Evolutionary conservation across 257 asterid genomes (phyloP), one percentile per base, ranked within the genome.

Genomic region (Nicotiana tomentosiformis): DNA sequence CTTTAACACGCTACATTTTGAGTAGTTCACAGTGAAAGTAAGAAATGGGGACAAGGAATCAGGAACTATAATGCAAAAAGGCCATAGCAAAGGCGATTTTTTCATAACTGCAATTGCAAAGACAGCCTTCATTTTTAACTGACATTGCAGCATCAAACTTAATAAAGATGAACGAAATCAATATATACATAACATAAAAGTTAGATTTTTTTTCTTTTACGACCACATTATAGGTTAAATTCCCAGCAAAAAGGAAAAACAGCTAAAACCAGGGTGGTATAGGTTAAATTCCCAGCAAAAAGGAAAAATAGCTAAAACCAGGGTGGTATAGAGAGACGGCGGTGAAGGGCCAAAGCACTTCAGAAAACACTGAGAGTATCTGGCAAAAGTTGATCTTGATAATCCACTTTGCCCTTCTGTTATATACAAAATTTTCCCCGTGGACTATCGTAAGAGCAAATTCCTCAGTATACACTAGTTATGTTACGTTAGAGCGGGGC

Each of bases 1-100:
- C 84, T 90, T 89, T 92, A 74, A 96, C 92, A 80, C 83, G 86
- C 98, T 96, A 86, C 89, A 90, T 18, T 67, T 83, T 14, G 26
- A 74, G 79, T 74, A 74, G 79, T 74, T 49, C 79, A 74, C 9
- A 49, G 57, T 77, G 81, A 7, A 35, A 60, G 83, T 92, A 79
- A 90, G 83, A 43, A 88, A 87, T 51, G 33, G 23, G 30, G 66
- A 35, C 23, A 35, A 57, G 23, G 79, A 74, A 37, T 20, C 79
- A 46, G 79, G 39, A 57, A 74, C 56, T 51, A 74, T 14, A 74
- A 12, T 23, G 39, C 61, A 26, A 23, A 11, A 23, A 74, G 26
- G 46, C 29, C 23, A 23, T 74, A 7, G 39, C 37, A 49, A 46
- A 74, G 26, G 32, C 23, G 77, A 18, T 79, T 77, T 76, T 69